phyloP scores from a whole-genome alignment of 257 asterid genomes.

The Solanum clarkiae region DNA sequence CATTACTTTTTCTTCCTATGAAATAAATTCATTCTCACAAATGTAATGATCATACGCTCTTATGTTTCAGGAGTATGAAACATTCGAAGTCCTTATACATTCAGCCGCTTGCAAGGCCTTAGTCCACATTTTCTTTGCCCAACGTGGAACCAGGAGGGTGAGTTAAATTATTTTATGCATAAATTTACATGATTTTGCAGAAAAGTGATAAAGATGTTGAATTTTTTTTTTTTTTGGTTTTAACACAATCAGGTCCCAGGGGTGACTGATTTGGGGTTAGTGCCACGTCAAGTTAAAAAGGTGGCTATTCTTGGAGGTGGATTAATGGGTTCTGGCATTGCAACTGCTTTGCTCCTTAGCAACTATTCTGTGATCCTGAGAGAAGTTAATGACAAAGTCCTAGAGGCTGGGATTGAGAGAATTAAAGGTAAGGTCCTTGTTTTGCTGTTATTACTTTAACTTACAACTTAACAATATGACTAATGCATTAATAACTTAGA shows the following conservation, averaged over 20 bases:
- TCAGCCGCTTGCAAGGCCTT: conserved; percentile 86
- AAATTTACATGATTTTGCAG: background rate
- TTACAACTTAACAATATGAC: background rate
- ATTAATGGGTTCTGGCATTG: conserved; percentile 96
- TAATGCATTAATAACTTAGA: conserved; percentile 23
- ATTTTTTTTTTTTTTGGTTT: background rate
- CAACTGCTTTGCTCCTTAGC: conserved; percentile 71
- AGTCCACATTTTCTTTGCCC: conserved; percentile 93
- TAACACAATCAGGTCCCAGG: conserved; percentile 65
- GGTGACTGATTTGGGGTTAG: conserved; percentile 66
- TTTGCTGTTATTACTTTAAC: background rate
- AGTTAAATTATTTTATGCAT: background rate
- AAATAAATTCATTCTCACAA: background rate
- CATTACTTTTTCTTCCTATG: background rate
- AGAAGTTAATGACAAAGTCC: conserved; percentile 83
- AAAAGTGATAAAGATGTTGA: background rate
- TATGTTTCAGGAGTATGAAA: conserved; percentile 77
- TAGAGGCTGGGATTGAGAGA: conserved; percentile 71
- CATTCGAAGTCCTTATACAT: conserved; percentile 55
- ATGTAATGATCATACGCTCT: background rate
- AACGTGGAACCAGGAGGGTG: conserved; percentile 92
- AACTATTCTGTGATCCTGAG: conserved; percentile 63
- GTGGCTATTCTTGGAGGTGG: conserved; percentile 97
- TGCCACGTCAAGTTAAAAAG: conserved; percentile 63
- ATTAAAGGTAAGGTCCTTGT: conserved; percentile 51